These are phyloP conservation scores for Sporothrix pseudoabietina DNA, from an alignment of 2,329 filamentous ascomycete genomes.

Conservation along the genomic window DNA sequence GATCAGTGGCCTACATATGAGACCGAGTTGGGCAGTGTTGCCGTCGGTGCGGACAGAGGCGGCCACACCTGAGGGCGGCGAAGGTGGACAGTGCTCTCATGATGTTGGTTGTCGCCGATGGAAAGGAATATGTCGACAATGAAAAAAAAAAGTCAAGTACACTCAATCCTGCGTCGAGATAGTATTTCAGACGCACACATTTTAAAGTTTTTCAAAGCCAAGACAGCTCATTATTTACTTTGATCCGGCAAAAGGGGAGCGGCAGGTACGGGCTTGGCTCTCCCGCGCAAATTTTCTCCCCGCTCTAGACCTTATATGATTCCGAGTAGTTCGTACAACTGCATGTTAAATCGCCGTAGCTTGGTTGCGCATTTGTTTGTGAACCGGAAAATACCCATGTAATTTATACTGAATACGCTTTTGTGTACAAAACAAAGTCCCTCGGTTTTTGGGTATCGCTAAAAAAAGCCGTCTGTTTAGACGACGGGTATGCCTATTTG, in stretches of 20 bases:
- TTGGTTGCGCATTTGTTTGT: not conserved
- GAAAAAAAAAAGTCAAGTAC: not conserved
- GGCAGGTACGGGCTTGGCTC: conserved; percentile 16
- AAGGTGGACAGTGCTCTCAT: not conserved
- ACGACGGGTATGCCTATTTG: not conserved
- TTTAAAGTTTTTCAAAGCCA: not conserved
- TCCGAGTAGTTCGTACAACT: too few species aligned
- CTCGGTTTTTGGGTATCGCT: conserved; percentile 7
- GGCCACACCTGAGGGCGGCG: not conserved
- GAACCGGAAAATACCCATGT: not conserved
- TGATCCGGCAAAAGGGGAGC: not conserved
- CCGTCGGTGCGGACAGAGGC: not conserved
- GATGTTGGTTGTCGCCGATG: not conserved
- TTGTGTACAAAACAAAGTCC: not conserved
- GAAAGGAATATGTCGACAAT: not conserved
- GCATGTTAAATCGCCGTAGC: too few species aligned
- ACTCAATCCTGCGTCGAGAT: too few species aligned
- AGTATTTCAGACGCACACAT: not conserved
- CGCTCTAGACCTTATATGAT: not conserved
- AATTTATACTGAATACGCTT: not conserved
- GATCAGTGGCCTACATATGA: conserved; percentile 18
- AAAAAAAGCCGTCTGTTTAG: not conserved
- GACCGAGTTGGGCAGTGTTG: not conserved
- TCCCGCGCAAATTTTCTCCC: not conserved
- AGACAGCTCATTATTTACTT: not conserved